Base-by-base conservation (phyloP, 495 filamentous ascomycete genomes). In the Xylaria curta region DNA sequence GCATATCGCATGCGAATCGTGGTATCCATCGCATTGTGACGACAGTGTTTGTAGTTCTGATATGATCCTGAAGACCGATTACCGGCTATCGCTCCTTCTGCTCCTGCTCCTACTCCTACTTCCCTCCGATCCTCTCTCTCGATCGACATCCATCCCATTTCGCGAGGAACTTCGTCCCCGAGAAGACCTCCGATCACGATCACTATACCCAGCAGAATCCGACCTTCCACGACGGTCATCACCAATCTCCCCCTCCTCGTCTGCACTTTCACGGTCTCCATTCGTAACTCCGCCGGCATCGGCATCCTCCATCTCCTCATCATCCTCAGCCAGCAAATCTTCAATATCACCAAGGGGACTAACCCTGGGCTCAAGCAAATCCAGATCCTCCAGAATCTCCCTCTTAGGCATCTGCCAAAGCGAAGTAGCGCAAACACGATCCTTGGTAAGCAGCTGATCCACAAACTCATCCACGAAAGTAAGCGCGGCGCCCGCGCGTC, bases 381-480 rank as follows among this genome's bases (percentile, higher is more conserved):
- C 96, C 76, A 95, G 78, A 82, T 99, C 96, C 85, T 99, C 97
- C 79, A 99, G 78, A 67, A 93, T 86, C 70, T 91, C 88, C 76
- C 96, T 85, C 68, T 88, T 89, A 12, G 94, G 92, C 82, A 99
- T 85, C 85, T 97, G 97, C 91, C 94, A 97, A 69, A 99, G 77
- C 77, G 91, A 97, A 12, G 97, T 98, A 58, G 90, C 94, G 74
- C 95, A 98, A 1, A 97, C 90, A 72, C 96, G 87, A 68, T 97
- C 92, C 82, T 97, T 97, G 0, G 90, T 93, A 68, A 99, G 83
- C 68, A 99, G 82, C 72, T 97, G 93, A 82, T 98, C 96, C 63
- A 98, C 87, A 77, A 99, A 98, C 78, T 93, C 91, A 82, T 99
- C 96, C 85, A 99, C 88, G 78, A 88, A 92, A 51, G 93, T 94